Conservation (phyloP, 441 rosid genomes). For the Omphalea diandra region DNA sequence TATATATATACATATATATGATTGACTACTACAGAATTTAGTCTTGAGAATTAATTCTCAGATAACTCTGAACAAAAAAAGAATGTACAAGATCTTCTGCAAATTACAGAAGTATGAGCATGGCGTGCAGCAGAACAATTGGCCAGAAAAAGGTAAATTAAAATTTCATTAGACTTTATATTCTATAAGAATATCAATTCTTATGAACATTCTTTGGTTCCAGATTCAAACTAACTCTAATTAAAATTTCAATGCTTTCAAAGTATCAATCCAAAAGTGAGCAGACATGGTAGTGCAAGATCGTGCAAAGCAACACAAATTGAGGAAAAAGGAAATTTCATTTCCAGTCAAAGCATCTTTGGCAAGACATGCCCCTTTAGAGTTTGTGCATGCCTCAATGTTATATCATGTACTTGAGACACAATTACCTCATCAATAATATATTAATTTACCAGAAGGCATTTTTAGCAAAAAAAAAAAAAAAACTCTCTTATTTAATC, state of each 20-base stretch:
- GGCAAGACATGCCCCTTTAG: background rate
- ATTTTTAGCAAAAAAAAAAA: background rate
- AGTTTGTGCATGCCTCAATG: slow-evolving; percentile 4
- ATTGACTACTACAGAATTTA: background rate
- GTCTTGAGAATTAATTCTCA: background rate
- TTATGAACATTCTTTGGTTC: background rate
- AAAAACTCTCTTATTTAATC: background rate
- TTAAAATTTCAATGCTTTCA: background rate
- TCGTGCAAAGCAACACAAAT: background rate
- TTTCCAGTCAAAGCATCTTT: background rate
- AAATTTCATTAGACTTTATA: too few relatives aligned
- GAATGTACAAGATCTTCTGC: background rate
- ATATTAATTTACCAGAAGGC: background rate
- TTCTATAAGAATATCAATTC: background rate
- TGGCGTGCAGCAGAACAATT: background rate
- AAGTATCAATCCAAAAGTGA: background rate
- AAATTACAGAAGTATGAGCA: background rate
- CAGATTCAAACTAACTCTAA: background rate
- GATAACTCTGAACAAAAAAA: background rate
- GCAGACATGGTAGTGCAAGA: background rate
- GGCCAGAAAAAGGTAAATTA: background rate
- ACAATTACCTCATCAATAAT: background rate
- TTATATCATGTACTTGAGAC: background rate
- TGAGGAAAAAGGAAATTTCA: background rate
- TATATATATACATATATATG: too few relatives aligned